Evolutionary conservation across 495 filamentous ascomycete species (phyloP).

Genomic region (Penicillium waksmanii): DNA sequence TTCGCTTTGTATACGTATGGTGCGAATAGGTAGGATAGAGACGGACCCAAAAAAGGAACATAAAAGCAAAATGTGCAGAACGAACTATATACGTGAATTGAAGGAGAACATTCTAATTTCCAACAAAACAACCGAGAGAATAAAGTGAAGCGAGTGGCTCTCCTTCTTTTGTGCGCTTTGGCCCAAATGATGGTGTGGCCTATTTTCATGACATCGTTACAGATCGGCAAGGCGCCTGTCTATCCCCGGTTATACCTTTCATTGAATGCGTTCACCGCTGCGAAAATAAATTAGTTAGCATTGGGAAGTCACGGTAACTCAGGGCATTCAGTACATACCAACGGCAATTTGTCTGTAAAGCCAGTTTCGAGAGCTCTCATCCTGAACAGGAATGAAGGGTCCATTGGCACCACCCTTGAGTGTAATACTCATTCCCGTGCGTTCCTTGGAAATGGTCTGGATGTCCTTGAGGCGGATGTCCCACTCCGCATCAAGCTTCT

Average conservation of each 20-base stretch:
- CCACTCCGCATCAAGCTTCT: conserved; percentile 87
- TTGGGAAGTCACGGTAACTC: background rate
- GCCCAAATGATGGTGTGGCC: conserved; percentile 17
- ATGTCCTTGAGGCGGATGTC: conserved; percentile 94
- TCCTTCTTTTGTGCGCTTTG: conserved; percentile 9
- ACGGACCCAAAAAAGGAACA: background rate
- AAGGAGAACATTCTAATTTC: background rate
- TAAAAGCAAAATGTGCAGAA: background rate
- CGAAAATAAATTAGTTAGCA: conserved; percentile 21
- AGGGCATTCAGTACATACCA: conserved; percentile 36
- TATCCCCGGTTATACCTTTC: conserved; percentile 69
- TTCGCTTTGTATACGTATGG: conserved; percentile 1
- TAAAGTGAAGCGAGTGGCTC: background rate
- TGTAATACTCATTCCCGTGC: conserved; percentile 87
- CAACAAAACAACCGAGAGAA: background rate
- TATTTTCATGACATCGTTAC: conserved; percentile 34
- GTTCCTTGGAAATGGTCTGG: conserved; percentile 94
- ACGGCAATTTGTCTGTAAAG: conserved; percentile 74
- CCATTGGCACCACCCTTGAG: conserved; percentile 90
- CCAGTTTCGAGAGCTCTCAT: conserved; percentile 87
- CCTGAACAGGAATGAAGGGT: conserved; percentile 89
- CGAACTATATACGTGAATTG: conserved; percentile 4
- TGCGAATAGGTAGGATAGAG: background rate
- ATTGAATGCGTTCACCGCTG: conserved; percentile 71
- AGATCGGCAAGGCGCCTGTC: conserved; percentile 10